phyloP scores from a whole-genome alignment of 768 basidiomycete species.

The Pleurotus cornucopiae region DNA sequence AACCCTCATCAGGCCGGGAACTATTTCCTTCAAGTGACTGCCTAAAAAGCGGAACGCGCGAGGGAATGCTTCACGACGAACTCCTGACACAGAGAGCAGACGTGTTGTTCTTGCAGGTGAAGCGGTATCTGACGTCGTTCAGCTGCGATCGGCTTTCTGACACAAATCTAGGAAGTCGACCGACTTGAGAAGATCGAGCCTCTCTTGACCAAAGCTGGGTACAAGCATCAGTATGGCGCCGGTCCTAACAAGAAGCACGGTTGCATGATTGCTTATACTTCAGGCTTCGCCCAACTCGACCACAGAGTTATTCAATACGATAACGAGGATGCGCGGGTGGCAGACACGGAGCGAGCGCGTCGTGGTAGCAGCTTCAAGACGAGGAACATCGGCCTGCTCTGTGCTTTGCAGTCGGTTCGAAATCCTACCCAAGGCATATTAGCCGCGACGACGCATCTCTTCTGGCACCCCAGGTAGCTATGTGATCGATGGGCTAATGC shows the following conservation, averaged over 20 bases:
- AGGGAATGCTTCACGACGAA: constrained; percentile 74
- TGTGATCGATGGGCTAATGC: not conserved
- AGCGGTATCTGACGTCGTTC: not conserved
- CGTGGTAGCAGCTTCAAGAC: constrained; percentile 64
- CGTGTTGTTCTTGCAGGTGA: constrained; percentile 83
- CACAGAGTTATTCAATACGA: constrained; percentile 66
- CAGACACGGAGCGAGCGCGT: constrained; percentile 29
- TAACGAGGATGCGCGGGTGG: constrained; percentile 43
- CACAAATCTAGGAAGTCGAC: constrained; percentile 73
- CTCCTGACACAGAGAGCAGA: constrained; percentile 71
- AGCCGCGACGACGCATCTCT: constrained; percentile 87
- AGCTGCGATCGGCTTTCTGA: constrained; percentile 2
- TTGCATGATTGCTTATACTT: constrained; percentile 75
- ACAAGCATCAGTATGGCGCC: constrained; percentile 58
- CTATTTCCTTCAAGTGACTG: constrained; percentile 85
- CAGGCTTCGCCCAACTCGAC: constrained; percentile 42
- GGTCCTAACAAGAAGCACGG: constrained; percentile 83
- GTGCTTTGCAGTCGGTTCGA: constrained; percentile 52
- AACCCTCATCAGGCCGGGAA: constrained; percentile 52
- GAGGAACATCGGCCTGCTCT: constrained; percentile 75
- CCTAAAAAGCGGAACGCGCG: constrained; percentile 68
- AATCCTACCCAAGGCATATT: constrained; percentile 52
- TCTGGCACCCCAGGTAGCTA: constrained; percentile 88
- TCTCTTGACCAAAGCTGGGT: constrained; percentile 58
- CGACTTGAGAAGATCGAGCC: constrained; percentile 70